A percentile compares a stretch with the other conserved stretches of the same genome.
Evolutionary conservation across 2,329 filamentous ascomycete species (phyloP).

Genomic region (Sordariomycetes sp.): DNA sequence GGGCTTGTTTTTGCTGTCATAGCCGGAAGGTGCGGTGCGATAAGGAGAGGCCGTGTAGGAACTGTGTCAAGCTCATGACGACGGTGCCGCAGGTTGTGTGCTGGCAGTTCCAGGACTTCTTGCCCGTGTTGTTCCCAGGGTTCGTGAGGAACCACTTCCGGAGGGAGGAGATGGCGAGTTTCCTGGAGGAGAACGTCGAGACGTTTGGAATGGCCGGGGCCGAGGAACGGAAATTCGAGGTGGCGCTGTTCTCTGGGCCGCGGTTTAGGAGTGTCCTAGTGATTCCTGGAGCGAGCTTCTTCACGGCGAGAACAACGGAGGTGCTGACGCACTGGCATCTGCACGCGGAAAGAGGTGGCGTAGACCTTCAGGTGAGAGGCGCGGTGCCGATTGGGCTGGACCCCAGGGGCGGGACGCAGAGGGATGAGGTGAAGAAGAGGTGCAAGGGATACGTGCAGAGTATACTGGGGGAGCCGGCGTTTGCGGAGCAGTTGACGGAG

Average conservation of each 20-base stretch:
- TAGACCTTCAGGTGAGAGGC: slow-evolving; percentile 25
- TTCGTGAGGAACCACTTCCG: slow-evolving; percentile 36
- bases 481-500: slow-evolving; percentile 36
- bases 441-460: slow-evolving; percentile 34
- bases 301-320: slow-evolving; percentile 31
- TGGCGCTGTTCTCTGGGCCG: slow-evolving; percentile 34
- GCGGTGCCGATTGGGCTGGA: slow-evolving; percentile 39
- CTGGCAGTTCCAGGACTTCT: slow-evolving; percentile 45
- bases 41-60: slow-evolving; percentile 39
- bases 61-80: slow-evolving; percentile 37
- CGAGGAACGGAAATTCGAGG: slow-evolving; percentile 23
- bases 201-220: slow-evolving; percentile 28
- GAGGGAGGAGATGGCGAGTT: slow-evolving; percentile 33
- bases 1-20: slow-evolving; percentile 47
- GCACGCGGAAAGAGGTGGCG: slow-evolving; percentile 18
- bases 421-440: slow-evolving; percentile 30
- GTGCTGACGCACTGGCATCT: slow-evolving; percentile 38
- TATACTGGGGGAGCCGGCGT: slow-evolving; percentile 31
- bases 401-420: slow-evolving; percentile 22
- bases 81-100: slow-evolving; percentile 40
- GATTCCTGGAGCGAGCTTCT: slow-evolving; percentile 34
- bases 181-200: slow-evolving; percentile 34
- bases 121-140: slow-evolving; percentile 35
- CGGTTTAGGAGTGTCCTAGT: slow-evolving; percentile 29
- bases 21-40: slow-evolving; percentile 46